Evolutionary conservation across 345 rosid species (phyloP), one percentile per base, ranked within the genome.

Genomic region (Cardamine resedifolia): DNA sequence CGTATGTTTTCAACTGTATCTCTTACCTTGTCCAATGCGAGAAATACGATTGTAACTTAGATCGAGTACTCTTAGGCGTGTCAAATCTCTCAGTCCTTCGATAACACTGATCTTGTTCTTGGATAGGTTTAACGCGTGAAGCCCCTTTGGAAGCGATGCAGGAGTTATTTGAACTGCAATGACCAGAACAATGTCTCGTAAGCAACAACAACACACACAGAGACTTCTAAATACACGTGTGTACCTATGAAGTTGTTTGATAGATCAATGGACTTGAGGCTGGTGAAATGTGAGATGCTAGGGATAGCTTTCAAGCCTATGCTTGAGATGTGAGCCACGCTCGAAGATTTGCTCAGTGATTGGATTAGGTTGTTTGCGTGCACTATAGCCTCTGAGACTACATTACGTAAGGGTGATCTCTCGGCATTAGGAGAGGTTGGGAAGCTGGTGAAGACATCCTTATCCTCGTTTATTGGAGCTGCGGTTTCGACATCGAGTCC

Each of bases 1-100:
- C 24, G 15, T 66, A 49, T 74, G 53, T 6, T 31, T 7, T 59
- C 5, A n/a, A n/a, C n/a, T n/a, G n/a, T n/a, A n/a, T n/a, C 1
- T n/a, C 41, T 77, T 82, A 95, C 97, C 97, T 74, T 88, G 96
- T 71, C 99, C 99, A 15, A 95, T 82, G 57, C 96, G 85, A 75
- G 92, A 72, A 43, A 95, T 87, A 18, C 96, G 96, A 63, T 95
- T 95, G 84, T 95, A 89, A 83, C 96, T 89, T 24, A 95, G 93
- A 80, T 95, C 88, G 2, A 95, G 87, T 14, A 81, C 78, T 59
- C 96, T 86, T 83, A 95, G 39, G 21, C 93, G 84, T 19, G 92
- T 83, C 34, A 89, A 70, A 61, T 95, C 96, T 83, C 96, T 81
- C 1, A 91, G 92, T 45, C 97, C 99, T 72, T 95, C 99, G 26